Percentiles rank a stretch among this genome's conserved stretches.
These are phyloP conservation scores for Vitis vinifera DNA, from an alignment of 164 flowering plant genomes.

Conservation along the genomic window ASM3070453v1 NC_081808.1:7089501-7090000, in stretches of 20 bases:
- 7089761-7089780: constrained; percentile 77
- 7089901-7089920: constrained; percentile 38
- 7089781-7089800: constrained; percentile 72
- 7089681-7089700: constrained; percentile 80
- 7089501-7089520: constrained; percentile 61
- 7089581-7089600: constrained; percentile 71
- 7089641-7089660: constrained; percentile 98
- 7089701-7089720: constrained; percentile 95
- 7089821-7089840: constrained; percentile 90
- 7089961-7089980: constrained; percentile 93
- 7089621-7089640: constrained; percentile 77
- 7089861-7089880: constrained; percentile 94
- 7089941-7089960: constrained; percentile 93
- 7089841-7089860: constrained; percentile 99
- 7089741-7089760: constrained; percentile 93
- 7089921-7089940: constrained; percentile 75
- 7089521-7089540: constrained; percentile 68
- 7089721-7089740: constrained; percentile 98
- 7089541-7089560: constrained; percentile 85
- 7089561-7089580: constrained; percentile 80
- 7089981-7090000: constrained; percentile 82
- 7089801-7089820: constrained; percentile 82
- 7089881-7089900: constrained; percentile 90
- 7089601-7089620: constrained; percentile 86
- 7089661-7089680: constrained; percentile 79